These are phyloP conservation scores for Coemansia sp. DNA, from an alignment of 192 early-diverging fungal species.

Conservation along the genomic window DNA sequence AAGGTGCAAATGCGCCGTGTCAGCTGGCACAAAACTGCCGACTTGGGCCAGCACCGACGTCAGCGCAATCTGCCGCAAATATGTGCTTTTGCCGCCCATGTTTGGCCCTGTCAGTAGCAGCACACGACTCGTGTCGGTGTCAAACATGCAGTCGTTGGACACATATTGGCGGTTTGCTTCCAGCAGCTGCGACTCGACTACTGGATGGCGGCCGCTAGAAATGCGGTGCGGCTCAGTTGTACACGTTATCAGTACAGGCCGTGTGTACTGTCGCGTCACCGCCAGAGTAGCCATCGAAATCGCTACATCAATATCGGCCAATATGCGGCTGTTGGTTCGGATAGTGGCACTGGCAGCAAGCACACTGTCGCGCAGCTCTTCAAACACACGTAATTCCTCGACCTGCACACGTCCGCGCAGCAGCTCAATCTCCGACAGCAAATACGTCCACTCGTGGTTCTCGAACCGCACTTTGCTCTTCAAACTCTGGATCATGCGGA, in stretches of 20 bases:
- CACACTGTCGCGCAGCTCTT: slow-evolving; percentile 48
- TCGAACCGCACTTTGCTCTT: slow-evolving; percentile 59
- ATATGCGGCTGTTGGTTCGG: slow-evolving; percentile 59
- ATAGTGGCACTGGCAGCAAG: slow-evolving; percentile 58
- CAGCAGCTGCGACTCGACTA: slow-evolving; percentile 59
- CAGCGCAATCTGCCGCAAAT: slow-evolving; percentile 77
- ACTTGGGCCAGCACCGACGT: slow-evolving; percentile 80
- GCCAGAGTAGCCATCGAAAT: slow-evolving; percentile 63
- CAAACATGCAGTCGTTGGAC: slow-evolving; percentile 58
- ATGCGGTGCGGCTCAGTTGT: slow-evolving; percentile 16
- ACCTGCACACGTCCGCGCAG: slow-evolving; percentile 48
- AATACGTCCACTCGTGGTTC: slow-evolving; percentile 58
- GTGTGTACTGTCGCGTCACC: slow-evolving; percentile 53
- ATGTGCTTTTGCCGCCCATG: slow-evolving; percentile 89
- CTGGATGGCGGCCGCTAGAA: slow-evolving; percentile 59
- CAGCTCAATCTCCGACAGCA: slow-evolving; percentile 58
- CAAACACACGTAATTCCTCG: slow-evolving; percentile 58
- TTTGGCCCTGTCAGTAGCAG: slow-evolving; percentile 84
- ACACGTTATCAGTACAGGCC: slow-evolving; percentile 46
- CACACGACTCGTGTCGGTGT: slow-evolving; percentile 14
- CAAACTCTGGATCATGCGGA: slow-evolving; percentile 56
- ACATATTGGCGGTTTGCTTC: slow-evolving; percentile 54
- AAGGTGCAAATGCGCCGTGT: slow-evolving; percentile 70
- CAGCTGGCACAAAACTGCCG: slow-evolving; percentile 81
- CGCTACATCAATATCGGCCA: slow-evolving; percentile 70